Evolutionary conservation across 2,329 filamentous ascomycete genomes (phyloP), one percentile per base, ranked within the genome.

Genomic region (Dactylonectria estremocensis): DNA sequence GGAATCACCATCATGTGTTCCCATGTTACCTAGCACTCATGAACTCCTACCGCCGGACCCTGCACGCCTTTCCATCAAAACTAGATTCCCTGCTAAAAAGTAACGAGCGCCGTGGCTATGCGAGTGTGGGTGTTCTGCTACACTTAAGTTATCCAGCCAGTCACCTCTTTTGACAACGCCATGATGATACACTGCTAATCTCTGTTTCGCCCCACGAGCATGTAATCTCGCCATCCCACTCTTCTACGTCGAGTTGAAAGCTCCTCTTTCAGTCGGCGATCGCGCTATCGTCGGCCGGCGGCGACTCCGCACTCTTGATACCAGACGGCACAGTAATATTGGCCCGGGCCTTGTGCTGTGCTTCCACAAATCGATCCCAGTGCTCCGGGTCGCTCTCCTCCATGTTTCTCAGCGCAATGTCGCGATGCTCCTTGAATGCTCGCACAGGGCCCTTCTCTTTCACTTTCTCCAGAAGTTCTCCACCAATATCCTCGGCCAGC

Each of bases 351-450:
- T 89, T 89, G 74, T 88, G 82, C 80, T 91, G 89, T 43, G 86
- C 83, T 79, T 92, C 89, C 24, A 87, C 85, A 75, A 95, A 89
- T 8, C 82, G 81, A 56, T 87, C 86, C 87, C 93, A 89, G 77
- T 92, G 86, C 69, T 90, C 88, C 0, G 90, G 89, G 70, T 94
- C 93, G 31, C 87, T 86, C 5, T 88, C 88, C 18, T 88, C 84
- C 70, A 91, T 76, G 56, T 79, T 75, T 67, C 82, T 80, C 46
- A 86, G 77, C 20, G 90, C 82, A 59, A 86, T 77, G 16, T 87
- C 85, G 64, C 82, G 83, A 69, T 90, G 80, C 75, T 91, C 88
- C 73, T 88, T 85, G 71, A 94, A 90, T 0, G 89, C 87, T 62
- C 84, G 83, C 13, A 92, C 84, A 57, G 88, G 87, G 0, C 92